Evolutionary conservation across 2,329 filamentous ascomycete species (phyloP), one percentile per base, ranked within the genome.

Genomic region (Pseudocercospora ulei): DNA sequence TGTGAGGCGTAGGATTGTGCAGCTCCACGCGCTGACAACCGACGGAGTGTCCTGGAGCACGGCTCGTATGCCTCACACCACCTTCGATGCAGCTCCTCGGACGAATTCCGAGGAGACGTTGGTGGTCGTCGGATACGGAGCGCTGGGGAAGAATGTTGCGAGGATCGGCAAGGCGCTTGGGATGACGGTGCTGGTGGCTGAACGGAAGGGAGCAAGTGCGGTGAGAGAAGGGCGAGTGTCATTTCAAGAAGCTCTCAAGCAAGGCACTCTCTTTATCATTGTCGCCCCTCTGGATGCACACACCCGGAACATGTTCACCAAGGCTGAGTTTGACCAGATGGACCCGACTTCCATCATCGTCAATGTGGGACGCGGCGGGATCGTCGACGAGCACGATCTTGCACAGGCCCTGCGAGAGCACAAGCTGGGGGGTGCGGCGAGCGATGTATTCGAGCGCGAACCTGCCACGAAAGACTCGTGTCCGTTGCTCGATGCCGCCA

Each of bases 401-500:
- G 60, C 66, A 6, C 49, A 56, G 8, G 68, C 69, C 1, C 47
- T 72, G 37, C 62, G 59, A 29, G 55, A 65, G n/a, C 58, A 58
- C 9, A 54, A 55, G 43, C 68, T 72, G 28, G 62, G 63, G 5
- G 69, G 69, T 2, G 68, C 67, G 24, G 69, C 65, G 3, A 67
- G 63, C 0, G 69, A 72, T 51, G 70, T 72, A 6, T 68, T 68
- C 36, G n/a, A n/a, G n/a, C n/a, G n/a, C n/a, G n/a, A n/a, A n/a
- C n/a, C n/a, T n/a, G n/a, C n/a, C n/a, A n/a, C n/a, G n/a, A n/a
- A n/a, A n/a, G n/a, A n/a, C n/a, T n/a, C n/a, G n/a, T n/a, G n/a
- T n/a, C n/a, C n/a, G n/a, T n/a, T n/a, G n/a, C n/a, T n/a, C n/a
- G n/a, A n/a, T n/a, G n/a, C n/a, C n/a, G n/a, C n/a, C n/a, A n/a